These are phyloP conservation scores for Cutaneotrichosporon cutaneum DNA, from an alignment of 1,284 basidiomycete species.

Conservation along the genomic window DNA sequence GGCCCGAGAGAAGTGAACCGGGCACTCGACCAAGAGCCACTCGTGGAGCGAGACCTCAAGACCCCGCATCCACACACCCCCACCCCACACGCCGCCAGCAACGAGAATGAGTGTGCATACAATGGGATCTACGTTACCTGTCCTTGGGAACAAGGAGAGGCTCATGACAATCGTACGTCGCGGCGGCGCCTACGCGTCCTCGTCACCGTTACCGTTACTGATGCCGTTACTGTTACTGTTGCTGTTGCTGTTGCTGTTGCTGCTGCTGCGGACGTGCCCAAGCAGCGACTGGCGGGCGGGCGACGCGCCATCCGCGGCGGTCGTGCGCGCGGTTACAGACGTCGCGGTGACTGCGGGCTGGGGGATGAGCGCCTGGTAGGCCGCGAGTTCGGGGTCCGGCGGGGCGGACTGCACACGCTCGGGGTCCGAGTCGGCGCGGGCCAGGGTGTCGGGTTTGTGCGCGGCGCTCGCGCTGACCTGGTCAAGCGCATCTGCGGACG, in stretches of 20 bases:
- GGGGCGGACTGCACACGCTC: neutral
- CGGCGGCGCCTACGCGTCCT: neutral
- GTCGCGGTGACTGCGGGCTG: neutral
- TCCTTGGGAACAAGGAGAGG: neutral
- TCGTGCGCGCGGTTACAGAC: constrained; percentile 1
- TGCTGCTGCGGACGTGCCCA: neutral
- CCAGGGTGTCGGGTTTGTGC: neutral
- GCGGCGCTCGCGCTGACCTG: neutral
- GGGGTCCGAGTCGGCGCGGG: neutral
- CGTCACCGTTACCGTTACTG: neutral
- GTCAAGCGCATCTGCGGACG: neutral
- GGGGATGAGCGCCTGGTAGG: neutral
- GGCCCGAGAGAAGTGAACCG: too few relatives aligned
- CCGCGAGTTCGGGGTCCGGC: neutral
- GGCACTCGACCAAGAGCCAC: too few relatives aligned
- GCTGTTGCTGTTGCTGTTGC: neutral
- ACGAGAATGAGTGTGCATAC: neutral
- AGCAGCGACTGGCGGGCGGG: neutral
- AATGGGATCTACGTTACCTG: neutral
- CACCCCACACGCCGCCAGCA: neutral
- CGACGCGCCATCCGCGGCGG: neutral
- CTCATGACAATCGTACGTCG: neutral
- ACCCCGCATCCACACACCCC: too few relatives aligned
- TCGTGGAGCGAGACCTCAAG: too few relatives aligned
- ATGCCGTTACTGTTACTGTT: neutral